Base-by-base conservation (phyloP, 176 grass and related monocot genomes). In the Miscanthus lutarioriparius region DNA sequence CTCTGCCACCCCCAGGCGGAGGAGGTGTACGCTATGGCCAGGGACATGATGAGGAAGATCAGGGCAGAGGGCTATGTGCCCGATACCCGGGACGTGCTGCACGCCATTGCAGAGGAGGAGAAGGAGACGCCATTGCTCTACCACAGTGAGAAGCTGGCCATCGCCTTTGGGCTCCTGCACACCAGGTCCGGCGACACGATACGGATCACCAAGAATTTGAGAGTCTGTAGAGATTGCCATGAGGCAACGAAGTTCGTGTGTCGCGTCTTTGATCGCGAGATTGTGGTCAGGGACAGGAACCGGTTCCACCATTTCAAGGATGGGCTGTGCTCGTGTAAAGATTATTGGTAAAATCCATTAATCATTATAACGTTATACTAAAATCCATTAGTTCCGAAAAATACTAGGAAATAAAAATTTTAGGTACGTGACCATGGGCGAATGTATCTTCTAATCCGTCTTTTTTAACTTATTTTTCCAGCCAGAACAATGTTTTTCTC, bases 71-170 rank as follows among this genome's bases (percentile, higher is more conserved):
- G 92, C 17, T 97, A 97, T 37, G 63, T 71, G 36, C 47, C 89
- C 0, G 87, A 94, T 61, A 87, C 84, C 0, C 73, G 35, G 4
- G 89, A 86, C 30, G 89, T 91, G n/a, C 73, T 91, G 13, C 86
- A 96, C 30, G 82, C 94, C 58, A 25, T 90, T 11, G 6, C 75
- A 0, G 83, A 89, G 19, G 80, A 90, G 51, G 83, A 80, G 44
- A 94, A 92, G 62, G 94, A 87, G 73, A 51, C 80, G 37, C 70
- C 88, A 27, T 81, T 97, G 67, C 73, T 92, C 33, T 83, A 92
- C 63, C 94, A 97, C 74, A 97, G 94, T 8, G 94, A 97, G 88
- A 97, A 97, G 86, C 92, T 97, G 39, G 94, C 94, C 1, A 91
- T 97, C 13, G 90, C 94, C 40, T 97, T 90, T 15, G 94, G 92